Percentiles rank a stretch among this genome's conserved stretches.
Evolutionary conservation across 352 stramenopile genomes (phyloP).

Genomic region (Globisporangium parvum): DNA sequence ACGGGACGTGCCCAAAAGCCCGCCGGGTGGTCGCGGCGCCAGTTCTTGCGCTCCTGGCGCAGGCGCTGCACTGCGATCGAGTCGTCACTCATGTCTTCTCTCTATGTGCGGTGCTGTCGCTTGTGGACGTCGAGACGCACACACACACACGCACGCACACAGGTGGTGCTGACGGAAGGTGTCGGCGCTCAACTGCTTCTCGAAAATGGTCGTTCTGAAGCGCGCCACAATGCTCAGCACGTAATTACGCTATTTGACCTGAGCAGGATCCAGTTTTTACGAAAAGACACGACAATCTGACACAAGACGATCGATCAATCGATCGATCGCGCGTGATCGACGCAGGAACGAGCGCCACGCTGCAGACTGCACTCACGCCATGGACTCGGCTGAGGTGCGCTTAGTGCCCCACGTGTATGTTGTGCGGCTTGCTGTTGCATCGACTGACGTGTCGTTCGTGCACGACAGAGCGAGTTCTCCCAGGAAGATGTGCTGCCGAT

Average conservation of each 20-base stretch:
- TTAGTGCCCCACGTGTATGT: too few relatives aligned
- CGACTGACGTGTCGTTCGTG: neutral
- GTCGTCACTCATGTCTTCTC: constrained; percentile 63
- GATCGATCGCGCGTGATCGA: too few relatives aligned
- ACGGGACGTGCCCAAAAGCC: constrained; percentile 96
- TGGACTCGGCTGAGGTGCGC: constrained; percentile 50
- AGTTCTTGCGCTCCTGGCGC: constrained; percentile 92
- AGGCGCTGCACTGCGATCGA: constrained; percentile 89
- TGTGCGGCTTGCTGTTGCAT: too few relatives aligned
- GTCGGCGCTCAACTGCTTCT: too few relatives aligned
- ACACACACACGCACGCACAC: neutral
- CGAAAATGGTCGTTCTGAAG: too few relatives aligned
- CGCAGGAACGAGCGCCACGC: neutral
- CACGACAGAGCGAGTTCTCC: constrained; percentile 63
- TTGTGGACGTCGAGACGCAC: constrained; percentile 1
- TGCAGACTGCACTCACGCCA: constrained; percentile 4
- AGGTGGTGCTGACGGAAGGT: too few relatives aligned
- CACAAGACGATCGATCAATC: neutral
- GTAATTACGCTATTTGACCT: too few relatives aligned
- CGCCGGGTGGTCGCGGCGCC: constrained; percentile 92
- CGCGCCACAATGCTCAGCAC: too few relatives aligned
- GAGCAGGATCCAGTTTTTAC: too few relatives aligned
- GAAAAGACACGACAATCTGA: too few relatives aligned
- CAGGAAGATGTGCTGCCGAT: constrained; percentile 75
- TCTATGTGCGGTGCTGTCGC: neutral